Evolutionary conservation across 371 early-diverging fungal species (phyloP).

Genomic region (Mortierella sp.): DNA sequence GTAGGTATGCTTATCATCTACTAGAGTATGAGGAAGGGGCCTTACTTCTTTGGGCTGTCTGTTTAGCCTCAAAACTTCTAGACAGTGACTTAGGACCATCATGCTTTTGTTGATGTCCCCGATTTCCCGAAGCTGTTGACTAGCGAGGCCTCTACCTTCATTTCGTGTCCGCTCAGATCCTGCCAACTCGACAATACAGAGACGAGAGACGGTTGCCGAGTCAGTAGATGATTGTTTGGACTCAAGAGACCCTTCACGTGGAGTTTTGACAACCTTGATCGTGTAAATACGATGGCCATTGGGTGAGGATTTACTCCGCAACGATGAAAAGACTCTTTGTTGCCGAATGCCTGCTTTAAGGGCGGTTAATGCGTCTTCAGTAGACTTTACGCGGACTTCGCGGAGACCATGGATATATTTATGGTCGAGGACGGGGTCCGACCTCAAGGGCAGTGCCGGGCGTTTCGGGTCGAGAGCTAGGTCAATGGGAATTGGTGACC

Average conservation of each 20-base stretch:
- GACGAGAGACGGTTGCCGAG: constrained; percentile 59
- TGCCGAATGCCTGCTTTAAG: constrained; percentile 69
- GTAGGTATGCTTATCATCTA: too few relatives aligned
- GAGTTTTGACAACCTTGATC: constrained; percentile 67
- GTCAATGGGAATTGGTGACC: neutral
- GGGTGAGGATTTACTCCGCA: constrained; percentile 70
- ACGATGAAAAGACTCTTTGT: constrained; percentile 70
- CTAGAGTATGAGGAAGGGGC: too few relatives aligned
- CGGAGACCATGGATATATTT: constrained; percentile 65
- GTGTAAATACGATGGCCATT: constrained; percentile 82
- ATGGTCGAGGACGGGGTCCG: constrained; percentile 63
- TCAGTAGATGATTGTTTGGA: constrained; percentile 61
- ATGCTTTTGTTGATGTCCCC: constrained; percentile 95
- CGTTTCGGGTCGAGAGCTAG: constrained; percentile 45
- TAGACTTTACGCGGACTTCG: constrained; percentile 68
- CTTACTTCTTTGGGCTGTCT: constrained; percentile 52
- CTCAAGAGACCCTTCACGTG: constrained; percentile 61
- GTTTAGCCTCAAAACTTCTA: constrained; percentile 72
- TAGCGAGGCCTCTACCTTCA: constrained; percentile 72
- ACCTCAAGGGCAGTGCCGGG: constrained; percentile 65
- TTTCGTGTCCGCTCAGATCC: constrained; percentile 92
- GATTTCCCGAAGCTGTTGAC: constrained; percentile 90
- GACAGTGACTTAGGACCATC: constrained; percentile 93
- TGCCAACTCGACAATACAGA: constrained; percentile 96
- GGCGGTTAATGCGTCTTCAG: constrained; percentile 72